These are phyloP conservation scores for Pneumocystis canis DNA, from an alignment of 1,139 yeast genomes.

Conservation along the genomic window DNA sequence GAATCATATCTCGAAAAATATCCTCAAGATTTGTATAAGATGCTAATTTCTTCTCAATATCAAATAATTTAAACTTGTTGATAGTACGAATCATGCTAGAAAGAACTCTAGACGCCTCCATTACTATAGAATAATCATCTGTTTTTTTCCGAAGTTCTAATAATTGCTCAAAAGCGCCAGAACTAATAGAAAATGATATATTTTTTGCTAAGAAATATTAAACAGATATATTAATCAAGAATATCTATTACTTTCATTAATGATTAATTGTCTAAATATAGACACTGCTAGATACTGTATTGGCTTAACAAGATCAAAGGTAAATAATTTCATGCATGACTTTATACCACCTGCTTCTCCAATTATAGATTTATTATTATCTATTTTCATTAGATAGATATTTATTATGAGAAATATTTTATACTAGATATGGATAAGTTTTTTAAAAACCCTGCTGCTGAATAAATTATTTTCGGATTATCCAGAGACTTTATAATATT, in stretches of 20 bases:
- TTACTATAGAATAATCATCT: background rate
- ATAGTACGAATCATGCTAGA: background rate
- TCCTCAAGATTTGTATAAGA: background rate
- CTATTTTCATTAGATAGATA: background rate
- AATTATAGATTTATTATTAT: background rate
- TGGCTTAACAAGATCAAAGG: background rate
- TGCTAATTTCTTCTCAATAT: background rate
- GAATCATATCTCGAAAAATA: background rate
- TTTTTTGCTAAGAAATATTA: background rate
- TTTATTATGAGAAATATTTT: background rate
- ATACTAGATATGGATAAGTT: background rate
- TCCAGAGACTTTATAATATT: background rate
- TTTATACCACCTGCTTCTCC: background rate
- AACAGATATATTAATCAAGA: background rate
- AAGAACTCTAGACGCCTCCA: background rate
- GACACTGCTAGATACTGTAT: background rate
- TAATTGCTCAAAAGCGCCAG: background rate
- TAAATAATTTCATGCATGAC: background rate
- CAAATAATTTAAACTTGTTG: background rate
- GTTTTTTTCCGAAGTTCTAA: background rate
- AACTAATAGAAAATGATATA: background rate
- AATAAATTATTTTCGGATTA: background rate
- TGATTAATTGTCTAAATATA: background rate
- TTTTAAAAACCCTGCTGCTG: background rate
- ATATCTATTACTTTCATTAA: background rate